Evolutionary conservation across 179 eudicot species (phyloP).

Genomic region (Corrigiola litoralis): DNA sequence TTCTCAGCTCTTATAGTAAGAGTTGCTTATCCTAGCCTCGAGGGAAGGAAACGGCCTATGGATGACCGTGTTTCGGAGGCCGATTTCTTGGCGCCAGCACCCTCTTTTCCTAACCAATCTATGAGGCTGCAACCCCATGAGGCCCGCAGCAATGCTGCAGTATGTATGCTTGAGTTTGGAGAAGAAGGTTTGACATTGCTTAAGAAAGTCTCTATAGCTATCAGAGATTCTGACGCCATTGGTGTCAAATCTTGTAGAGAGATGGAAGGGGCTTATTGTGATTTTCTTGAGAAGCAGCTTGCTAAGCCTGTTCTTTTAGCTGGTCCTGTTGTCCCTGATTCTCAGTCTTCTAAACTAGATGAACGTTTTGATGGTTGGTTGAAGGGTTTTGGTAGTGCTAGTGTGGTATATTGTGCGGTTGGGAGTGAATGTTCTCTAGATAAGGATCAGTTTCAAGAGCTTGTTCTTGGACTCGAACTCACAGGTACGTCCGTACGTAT

Average conservation of each 20-base stretch:
- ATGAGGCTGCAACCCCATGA: constrained; percentile 6
- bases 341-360: constrained; percentile 6
- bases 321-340: constrained; percentile 15
- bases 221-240: constrained; percentile 11
- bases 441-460: constrained; percentile 21
- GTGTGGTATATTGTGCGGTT: constrained; percentile 34
- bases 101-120: background rate
- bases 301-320: constrained; percentile 21
- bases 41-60: background rate
- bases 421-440: constrained; percentile 23
- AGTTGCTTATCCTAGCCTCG: background rate
- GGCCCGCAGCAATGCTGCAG: background rate
- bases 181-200: background rate
- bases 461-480: constrained; percentile 34
- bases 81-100: constrained; percentile 11
- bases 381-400: constrained; percentile 2
- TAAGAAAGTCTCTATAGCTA: background rate
- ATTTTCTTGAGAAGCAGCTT: constrained; percentile 6
- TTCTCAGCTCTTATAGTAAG: background rate
- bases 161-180: background rate
- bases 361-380: constrained; percentile 9
- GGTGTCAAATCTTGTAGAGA: constrained; percentile 18
- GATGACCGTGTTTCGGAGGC: background rate
- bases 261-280: constrained; percentile 21
- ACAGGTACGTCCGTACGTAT: too few relatives aligned